Percentiles rank a stretch among this genome's conserved stretches.
These are phyloP conservation scores for Aspergillus sp. DNA, from an alignment of 2,329 filamentous ascomycete species.

Conservation along the genomic window DNA sequence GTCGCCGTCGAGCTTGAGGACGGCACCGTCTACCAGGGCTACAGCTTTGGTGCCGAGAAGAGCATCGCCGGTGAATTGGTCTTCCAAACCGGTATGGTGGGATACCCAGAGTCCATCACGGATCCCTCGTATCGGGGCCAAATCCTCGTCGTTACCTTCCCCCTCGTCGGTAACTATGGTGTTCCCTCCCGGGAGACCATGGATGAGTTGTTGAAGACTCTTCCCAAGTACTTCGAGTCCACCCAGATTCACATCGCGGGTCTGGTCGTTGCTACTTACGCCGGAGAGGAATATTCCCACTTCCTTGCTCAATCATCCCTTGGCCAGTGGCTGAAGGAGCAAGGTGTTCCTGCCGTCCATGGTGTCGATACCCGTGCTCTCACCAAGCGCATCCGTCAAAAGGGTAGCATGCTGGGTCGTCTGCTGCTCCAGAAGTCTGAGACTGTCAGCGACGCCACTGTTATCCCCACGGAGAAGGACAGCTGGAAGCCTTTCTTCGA, in stretches of 20 bases:
- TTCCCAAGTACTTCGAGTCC: conserved; percentile 92
- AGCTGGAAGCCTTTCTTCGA: conserved; percentile 68
- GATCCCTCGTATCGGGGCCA: conserved; percentile 88
- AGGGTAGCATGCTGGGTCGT: conserved; percentile 94
- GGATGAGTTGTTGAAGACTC: conserved; percentile 79
- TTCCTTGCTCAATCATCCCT: conserved; percentile 88
- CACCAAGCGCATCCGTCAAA: conserved; percentile 89
- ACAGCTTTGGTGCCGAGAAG: conserved; percentile 94
- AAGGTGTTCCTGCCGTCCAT: conserved; percentile 90
- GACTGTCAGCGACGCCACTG: conserved; percentile 37
- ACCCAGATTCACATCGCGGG: conserved; percentile 91
- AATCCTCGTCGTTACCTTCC: conserved; percentile 95
- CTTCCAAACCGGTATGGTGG: conserved; percentile 99
- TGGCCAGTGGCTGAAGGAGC: conserved; percentile 93
- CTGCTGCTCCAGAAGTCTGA: conserved; percentile 71
- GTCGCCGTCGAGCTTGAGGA: conserved; percentile 92
- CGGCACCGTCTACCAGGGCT: conserved; percentile 86
- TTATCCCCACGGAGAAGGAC: conserved; percentile 44
- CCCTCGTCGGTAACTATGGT: conserved; percentile 94
- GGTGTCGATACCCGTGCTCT: conserved; percentile 91
- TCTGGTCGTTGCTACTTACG: conserved; percentile 86
- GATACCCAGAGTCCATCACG: conserved; percentile 93
- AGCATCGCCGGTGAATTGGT: conserved; percentile 95
- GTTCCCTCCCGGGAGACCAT: conserved; percentile 83
- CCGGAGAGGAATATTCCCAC: conserved; percentile 93